Evolutionary conservation across 1,139 yeast species (phyloP), one percentile per base, ranked within the genome.

Genomic region (Meyerozyma guilliermondii): DNA sequence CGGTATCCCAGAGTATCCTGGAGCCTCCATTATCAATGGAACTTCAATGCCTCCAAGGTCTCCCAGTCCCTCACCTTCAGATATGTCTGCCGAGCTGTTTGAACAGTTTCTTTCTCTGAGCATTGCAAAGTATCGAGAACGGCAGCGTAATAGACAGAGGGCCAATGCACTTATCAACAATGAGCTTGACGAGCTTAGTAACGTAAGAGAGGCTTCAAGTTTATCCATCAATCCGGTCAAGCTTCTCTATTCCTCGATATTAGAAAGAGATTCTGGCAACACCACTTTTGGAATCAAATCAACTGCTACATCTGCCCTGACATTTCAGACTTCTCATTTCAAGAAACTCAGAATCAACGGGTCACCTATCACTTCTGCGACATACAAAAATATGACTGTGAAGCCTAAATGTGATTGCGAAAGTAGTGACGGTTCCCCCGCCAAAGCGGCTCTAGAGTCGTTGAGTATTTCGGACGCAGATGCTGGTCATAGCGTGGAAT

Each of bases 331-430:
- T 2, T 63, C 75, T 3, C 76, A 68, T 47, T 71, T 65, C 53
- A 72, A 72, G 48, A 72, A 72, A 45, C 56, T 72, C 10, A 58
- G 78, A 27, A 72, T 72, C 39, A 68, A 63, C 45, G 75, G 75
- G 1, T 54, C 65, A 4, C 75, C 75, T 2, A 63, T 66, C 30
- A 63, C 71, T 0, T 58, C 71, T 2, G 63, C 55, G 18, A 52
- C 63, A 6, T 59, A 52, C 41, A 42, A 50, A 14, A 49, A 48
- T 37, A 46, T 46, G 43, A 51, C 42, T 9, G 43, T 44, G 11
- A 44, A 41, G 20, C 52, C 49, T 14, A 34, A 40, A 7, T 53
- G 59, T 37, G 53, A 46, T 20, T 53, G 56, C 37, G 23, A 22
- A 27, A 26, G 18, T n/a, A 31, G 39, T 4, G 26, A 35, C 7